These are phyloP conservation scores for Plantago elongata DNA, from an alignment of 257 asterid species.

Conservation along the genomic window DNA sequence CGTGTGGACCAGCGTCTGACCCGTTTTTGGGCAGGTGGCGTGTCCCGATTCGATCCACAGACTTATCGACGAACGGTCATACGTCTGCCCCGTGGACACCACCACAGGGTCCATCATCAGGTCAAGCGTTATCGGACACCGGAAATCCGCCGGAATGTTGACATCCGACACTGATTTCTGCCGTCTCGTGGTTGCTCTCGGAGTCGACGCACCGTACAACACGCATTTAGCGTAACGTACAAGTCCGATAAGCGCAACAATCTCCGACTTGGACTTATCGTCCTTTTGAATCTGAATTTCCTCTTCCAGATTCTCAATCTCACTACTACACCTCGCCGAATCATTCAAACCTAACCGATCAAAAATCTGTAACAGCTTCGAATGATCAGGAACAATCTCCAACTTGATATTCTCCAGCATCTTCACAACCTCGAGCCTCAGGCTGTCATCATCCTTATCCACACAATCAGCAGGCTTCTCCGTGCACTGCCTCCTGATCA, in stretches of 20 bases:
- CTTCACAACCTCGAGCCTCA: slow-evolving; percentile 45
- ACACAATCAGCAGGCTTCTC: slow-evolving; percentile 26
- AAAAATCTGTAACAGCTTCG: slow-evolving; percentile 45
- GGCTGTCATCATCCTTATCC: slow-evolving; percentile 39
- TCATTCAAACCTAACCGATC: slow-evolving; percentile 45
- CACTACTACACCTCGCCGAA: slow-evolving; percentile 51
- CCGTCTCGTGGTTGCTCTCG: slow-evolving; percentile 38
- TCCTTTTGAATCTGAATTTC: slow-evolving; percentile 59
- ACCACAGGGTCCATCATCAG: slow-evolving; percentile 86
- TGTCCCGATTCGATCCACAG: slow-evolving; percentile 84
- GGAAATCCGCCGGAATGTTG: slow-evolving; percentile 62
- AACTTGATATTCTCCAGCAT: slow-evolving; percentile 57
- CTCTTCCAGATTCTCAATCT: slow-evolving; percentile 72
- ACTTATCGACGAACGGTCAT: slow-evolving; percentile 57
- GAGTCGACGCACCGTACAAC: slow-evolving; percentile 77
- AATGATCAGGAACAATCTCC: slow-evolving; percentile 62
- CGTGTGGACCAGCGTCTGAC: slow-evolving; percentile 60
- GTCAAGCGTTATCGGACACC: slow-evolving; percentile 80
- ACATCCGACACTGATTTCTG: slow-evolving; percentile 47
- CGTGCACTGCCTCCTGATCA: slow-evolving; percentile 63
- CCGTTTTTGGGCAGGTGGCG: slow-evolving; percentile 85
- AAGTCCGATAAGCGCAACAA: slow-evolving; percentile 63
- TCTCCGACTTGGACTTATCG: slow-evolving; percentile 47
- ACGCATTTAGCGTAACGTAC: slow-evolving; percentile 89
- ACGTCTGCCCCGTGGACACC: slow-evolving; percentile 82